These are phyloP conservation scores for Wallacemonas sp. DNA, from an alignment of 208 protist species.

Conservation along the genomic window DNA sequence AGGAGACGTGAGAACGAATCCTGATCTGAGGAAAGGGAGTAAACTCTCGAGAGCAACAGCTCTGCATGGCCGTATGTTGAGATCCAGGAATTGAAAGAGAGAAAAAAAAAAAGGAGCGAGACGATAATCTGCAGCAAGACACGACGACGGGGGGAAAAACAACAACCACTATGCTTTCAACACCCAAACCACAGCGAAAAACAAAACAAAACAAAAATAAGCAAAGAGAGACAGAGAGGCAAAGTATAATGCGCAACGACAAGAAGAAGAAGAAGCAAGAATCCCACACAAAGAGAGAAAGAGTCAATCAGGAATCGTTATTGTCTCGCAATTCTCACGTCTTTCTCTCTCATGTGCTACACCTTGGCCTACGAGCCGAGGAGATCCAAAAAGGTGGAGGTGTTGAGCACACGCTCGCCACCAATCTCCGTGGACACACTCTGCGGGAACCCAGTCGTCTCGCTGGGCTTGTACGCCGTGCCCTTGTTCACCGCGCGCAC, in stretches of 20 bases:
- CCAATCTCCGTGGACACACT: conserved; percentile 47
- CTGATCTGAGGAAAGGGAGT: conserved; percentile 5
- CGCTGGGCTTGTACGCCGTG: conserved; percentile 55
- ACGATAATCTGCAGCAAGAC: not conserved
- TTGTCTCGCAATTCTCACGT: no score
- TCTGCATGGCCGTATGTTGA: no score
- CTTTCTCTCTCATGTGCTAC: not conserved
- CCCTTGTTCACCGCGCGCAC: conserved; percentile 66
- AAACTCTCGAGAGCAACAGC: not conserved
- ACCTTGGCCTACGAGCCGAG: conserved; percentile 17
- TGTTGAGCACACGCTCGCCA: conserved; percentile 63
- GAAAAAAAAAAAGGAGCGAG: not conserved
- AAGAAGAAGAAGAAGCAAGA: conserved; percentile 14
- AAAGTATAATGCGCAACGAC: not conserved
- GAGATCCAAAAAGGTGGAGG: conserved; percentile 45
- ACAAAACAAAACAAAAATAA: conserved; percentile 10
- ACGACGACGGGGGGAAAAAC: not conserved
- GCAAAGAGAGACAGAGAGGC: conserved; percentile 3
- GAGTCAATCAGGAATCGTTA: no score
- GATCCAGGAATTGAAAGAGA: not conserved
- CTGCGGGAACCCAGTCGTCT: conserved; percentile 34
- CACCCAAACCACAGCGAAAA: not conserved
- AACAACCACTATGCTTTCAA: not conserved
- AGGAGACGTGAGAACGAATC: no score
- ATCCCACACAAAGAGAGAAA: no score